These are phyloP conservation scores for Citrus maxima DNA, from an alignment of 345 rosid species.

Conservation along the genomic window DNA sequence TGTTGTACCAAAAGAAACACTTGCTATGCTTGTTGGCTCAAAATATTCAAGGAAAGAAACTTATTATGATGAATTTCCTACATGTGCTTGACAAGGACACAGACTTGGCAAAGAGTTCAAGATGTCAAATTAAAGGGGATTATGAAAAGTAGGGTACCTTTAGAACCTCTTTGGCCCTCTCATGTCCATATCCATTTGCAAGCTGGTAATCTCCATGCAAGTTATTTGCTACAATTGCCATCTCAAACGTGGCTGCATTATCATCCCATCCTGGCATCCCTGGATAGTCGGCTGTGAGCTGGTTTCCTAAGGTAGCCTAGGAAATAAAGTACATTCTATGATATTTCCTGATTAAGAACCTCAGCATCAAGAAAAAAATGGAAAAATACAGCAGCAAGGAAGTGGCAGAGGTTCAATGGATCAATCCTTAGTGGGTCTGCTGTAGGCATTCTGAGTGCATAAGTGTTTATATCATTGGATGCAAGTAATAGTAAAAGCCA, in stretches of 20 bases:
- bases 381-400: conserved; percentile 5
- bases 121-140: background rate
- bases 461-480: background rate
- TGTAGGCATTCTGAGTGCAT: background rate
- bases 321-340: conserved; percentile 25
- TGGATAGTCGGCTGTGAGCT: conserved; percentile 60
- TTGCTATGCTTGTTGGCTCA: background rate
- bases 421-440: background rate
- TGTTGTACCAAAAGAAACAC: background rate
- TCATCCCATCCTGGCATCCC: conserved; percentile 70
- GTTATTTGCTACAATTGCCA: conserved; percentile 53
- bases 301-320: conserved; percentile 51
- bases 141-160: conserved; percentile 33
- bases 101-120: background rate
- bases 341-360: conserved; percentile 6
- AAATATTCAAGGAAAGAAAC: background rate
- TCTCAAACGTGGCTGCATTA: conserved; percentile 63
- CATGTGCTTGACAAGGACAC: background rate
- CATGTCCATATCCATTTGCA: conserved; percentile 59
- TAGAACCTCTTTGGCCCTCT: conserved; percentile 58
- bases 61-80: background rate
- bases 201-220: conserved; percentile 80
- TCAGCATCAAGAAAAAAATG: background rate
- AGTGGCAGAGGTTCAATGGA: conserved; percentile 1
- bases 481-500: background rate